Evolutionary conservation across 768 basidiomycete species (phyloP), one percentile per base, ranked within the genome.

Genomic region (Collybia sordida): DNA sequence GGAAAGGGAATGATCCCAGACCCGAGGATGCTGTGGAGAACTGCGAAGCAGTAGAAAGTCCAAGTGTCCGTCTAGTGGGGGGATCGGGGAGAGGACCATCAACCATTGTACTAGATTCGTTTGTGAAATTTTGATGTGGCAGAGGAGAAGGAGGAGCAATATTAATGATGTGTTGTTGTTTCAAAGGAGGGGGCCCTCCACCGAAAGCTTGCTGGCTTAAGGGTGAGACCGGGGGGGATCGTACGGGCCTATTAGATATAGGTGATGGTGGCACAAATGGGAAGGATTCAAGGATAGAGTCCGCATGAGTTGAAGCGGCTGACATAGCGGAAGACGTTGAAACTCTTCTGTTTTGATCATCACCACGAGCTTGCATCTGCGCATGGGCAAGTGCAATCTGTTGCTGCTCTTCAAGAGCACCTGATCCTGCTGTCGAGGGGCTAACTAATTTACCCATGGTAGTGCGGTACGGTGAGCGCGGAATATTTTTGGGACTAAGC

Each of bases 261-360:
- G 91, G 91, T 6, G 90, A 91, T 1, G 91, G 91, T 19, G 91
- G 91, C 7, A 93, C 90, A 63, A 93, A 92, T 28, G 88, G 89
- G 75, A 93, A 93, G 12, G 82, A 85, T 66, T 91, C 90, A 22
- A 93, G 75, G 56, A 93, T 90, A 3, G 90, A 92, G 62, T 93
- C 90, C 22, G 89, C 88, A 42, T 80, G 79, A 2, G 86, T 86
- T 8, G 87, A 87, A 12, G 86, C 71, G 11, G 81, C 81, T 25
- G 85, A 86, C 49, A 85, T 66, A 42, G 82, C 79, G 24, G 88
- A 90, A 4, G 82, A 81, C 49, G 78, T 80, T 4, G 89, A 86
- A 53, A 81, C 75, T 47, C 82, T 72, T 54, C 78, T 74, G 50
- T 65, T 67, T 54, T 64, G 70, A 42, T 75, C 75, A 44, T 74